Evolutionary conservation across 2,329 filamentous ascomycete genomes (phyloP), one percentile per base, ranked within the genome.

Genomic region (Monilinia aucupariae): DNA sequence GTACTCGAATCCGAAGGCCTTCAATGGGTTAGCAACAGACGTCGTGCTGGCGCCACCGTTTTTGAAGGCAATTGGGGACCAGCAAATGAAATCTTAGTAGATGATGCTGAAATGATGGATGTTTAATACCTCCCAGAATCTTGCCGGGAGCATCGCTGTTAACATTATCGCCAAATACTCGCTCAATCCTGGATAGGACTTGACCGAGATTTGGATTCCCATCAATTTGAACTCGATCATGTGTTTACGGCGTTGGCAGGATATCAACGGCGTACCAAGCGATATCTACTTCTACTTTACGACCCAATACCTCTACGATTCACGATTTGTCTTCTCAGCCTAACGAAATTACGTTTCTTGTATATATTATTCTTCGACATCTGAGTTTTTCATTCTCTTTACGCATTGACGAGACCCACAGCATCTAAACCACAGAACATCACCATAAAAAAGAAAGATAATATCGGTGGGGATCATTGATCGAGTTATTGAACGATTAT

Each of bases 11-110:
- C 87, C 1, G 85, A 87, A 55, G 91, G 91, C 30, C 82, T 96
- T 59, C 83, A 82, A 65, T 99, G 94, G 90, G 88, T 96, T 39
- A 83, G 86, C 61, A 78, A 80, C 58, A 86, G 92, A 66, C 86
- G 92, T 62, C 86, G 89, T 62, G 90, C 92, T 13, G 90, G 92
- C 51, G 94, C 94, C n/a, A 97, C 92, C 0, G 87, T 99, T 60
- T 99, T 90, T 70, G 94, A 99, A 77, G 94, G 94, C 66, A 94
- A 91, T 74, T 99, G 92, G 89, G 94, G 94, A 4, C 93, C 93
- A 39, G 87, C 79, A n/a, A 80, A 83, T 59, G 75, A 80, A 56
- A 73, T 78, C 39, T 69, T 75, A 32, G 70, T 68, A 27, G 72
- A 74, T 59, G 74, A 75, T 68, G 70, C 72, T 37, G 74, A 75